Conservation (phyloP, 2,329 filamentous ascomycete genomes). For the Aspergillus glaucus region DNA sequence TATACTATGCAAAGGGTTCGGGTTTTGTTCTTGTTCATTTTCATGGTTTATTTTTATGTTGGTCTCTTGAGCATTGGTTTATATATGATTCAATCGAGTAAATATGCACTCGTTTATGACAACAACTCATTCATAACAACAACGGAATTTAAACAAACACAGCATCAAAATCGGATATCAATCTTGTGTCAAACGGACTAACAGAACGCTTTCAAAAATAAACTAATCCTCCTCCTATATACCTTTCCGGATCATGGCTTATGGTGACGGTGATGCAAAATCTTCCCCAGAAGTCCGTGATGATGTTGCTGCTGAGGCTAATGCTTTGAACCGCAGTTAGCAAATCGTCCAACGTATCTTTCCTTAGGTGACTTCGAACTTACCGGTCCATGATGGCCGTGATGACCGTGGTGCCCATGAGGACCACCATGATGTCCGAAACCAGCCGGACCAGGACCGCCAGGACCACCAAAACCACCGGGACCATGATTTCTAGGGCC, state of each 20-base stretch:
- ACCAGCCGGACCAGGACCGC: neutral
- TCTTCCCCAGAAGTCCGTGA: neutral
- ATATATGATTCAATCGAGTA: too few species aligned
- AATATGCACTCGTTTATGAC: too few species aligned
- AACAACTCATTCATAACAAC: too few species aligned
- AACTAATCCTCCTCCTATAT: too few species aligned
- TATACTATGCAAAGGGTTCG: neutral
- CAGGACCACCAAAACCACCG: neutral
- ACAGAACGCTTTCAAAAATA: too few species aligned
- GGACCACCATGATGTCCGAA: neutral
- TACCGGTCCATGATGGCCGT: neutral
- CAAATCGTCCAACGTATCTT: neutral
- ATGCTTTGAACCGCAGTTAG: neutral
- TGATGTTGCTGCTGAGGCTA: neutral
- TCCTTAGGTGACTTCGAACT: neutral
- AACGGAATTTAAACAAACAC: too few species aligned
- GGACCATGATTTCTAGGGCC: neutral
- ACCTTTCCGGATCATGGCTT: neutral
- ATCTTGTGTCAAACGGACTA: too few species aligned
- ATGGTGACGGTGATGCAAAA: neutral
- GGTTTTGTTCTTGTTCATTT: too few species aligned
- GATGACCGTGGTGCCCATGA: neutral
- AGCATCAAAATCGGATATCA: too few species aligned
- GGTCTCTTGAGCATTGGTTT: too few species aligned
- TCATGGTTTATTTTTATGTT: too few species aligned